Percentiles rank a stretch among this genome's conserved stretches.
Conservation (phyloP, 345 rosid species). For the Geranium brycei region DNA sequence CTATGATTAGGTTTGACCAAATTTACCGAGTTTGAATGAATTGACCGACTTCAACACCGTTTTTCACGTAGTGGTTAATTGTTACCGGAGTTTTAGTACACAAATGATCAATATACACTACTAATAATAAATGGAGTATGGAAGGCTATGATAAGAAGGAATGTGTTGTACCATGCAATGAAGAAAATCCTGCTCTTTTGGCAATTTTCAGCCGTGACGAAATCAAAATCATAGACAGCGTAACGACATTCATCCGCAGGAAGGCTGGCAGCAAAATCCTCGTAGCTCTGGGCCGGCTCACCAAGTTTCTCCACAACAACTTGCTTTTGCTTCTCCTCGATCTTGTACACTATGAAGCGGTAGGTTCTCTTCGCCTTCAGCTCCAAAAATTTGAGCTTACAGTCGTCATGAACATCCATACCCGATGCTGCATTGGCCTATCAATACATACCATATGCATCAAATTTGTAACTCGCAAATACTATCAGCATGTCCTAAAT, state of each 20-base stretch:
- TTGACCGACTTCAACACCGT: too few species aligned
- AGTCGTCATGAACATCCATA: slow-evolving; percentile 26
- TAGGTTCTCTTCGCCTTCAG: slow-evolving; percentile 25
- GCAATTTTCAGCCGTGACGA: slow-evolving; percentile 23
- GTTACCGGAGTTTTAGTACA: not conserved
- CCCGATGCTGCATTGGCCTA: slow-evolving; percentile 10
- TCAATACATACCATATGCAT: not conserved
- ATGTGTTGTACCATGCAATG: slow-evolving; percentile 20
- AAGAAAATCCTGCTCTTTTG: slow-evolving; percentile 27
- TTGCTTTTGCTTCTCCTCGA: slow-evolving; percentile 30
- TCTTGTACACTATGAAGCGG: slow-evolving; percentile 25
- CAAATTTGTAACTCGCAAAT: not conserved
- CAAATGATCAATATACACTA: not conserved
- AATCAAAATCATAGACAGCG: slow-evolving; percentile 28
- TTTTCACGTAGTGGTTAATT: too few species aligned
- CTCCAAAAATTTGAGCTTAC: slow-evolving; percentile 25
- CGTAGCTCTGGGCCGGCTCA: slow-evolving; percentile 25
- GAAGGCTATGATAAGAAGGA: too few species aligned
- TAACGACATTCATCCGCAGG: slow-evolving; percentile 27
- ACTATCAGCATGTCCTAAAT: not conserved
- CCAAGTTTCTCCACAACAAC: slow-evolving; percentile 28
- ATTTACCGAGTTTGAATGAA: too few species aligned
- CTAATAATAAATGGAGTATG: not conserved
- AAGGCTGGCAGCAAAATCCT: slow-evolving; percentile 22
- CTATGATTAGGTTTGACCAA: too few species aligned